Evolutionary conservation across 805 yeast genomes (phyloP).

Genomic region (Helenozyma baotianmanensis): DNA sequence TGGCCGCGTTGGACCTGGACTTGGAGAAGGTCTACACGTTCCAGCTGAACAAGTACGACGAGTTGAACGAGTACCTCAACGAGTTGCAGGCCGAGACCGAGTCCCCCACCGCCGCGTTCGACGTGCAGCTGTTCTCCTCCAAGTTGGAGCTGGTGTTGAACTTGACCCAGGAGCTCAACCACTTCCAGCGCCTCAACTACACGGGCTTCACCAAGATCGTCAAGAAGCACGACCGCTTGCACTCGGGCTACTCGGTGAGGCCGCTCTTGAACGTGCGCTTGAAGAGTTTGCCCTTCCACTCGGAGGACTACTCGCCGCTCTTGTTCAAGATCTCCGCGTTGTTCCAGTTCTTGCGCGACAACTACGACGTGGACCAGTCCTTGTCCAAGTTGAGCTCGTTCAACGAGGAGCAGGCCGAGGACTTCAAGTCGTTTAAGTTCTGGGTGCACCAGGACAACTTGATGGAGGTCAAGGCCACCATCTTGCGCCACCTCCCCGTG

Average conservation of each 20-base stretch:
- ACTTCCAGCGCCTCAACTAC: conserved; percentile 84
- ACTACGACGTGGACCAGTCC: conserved; percentile 48
- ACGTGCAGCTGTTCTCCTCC: conserved; percentile 57
- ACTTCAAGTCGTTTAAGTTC: conserved; percentile 69
- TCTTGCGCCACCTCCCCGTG: conserved; percentile 89
- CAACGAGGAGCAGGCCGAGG: conserved; percentile 35
- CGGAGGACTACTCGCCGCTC: conserved; percentile 92
- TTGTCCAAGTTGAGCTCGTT: conserved; percentile 47
- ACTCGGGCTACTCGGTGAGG: conserved; percentile 81
- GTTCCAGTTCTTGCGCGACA: conserved; percentile 78
- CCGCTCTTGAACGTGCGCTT: conserved; percentile 86
- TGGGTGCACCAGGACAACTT: conserved; percentile 97
- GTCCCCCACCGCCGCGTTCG: conserved; percentile 36
- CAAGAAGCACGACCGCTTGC: conserved; percentile 92
- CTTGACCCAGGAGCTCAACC: conserved; percentile 80
- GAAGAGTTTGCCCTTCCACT: conserved; percentile 83
- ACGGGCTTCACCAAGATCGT: conserved; percentile 94
- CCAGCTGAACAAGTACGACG: conserved; percentile 63
- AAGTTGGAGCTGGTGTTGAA: conserved; percentile 70
- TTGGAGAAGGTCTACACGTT: conserved; percentile 74
- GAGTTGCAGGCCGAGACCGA: conserved; percentile 57
- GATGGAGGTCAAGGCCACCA: conserved; percentile 96
- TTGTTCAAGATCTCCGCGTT: conserved; percentile 76
- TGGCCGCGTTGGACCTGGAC: conserved; percentile 59
- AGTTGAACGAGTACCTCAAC: conserved; percentile 59